Conservation (phyloP, 2,329 filamentous ascomycete genomes). For the Ascochyta lentis region DNA sequence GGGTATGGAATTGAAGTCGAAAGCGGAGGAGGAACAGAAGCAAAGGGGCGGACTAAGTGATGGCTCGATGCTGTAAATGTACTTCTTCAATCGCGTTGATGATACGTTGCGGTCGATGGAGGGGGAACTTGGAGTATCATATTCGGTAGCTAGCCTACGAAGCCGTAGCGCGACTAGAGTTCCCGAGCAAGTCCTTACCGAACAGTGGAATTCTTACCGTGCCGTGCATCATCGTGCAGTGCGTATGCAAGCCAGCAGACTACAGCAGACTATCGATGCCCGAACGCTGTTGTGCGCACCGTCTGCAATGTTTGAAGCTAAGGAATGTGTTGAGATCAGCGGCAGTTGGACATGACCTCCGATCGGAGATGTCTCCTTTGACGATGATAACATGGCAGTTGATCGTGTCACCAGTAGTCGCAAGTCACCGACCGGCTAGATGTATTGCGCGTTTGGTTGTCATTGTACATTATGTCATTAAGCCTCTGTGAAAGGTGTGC, state of each 20-base stretch:
- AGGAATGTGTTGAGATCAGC: slow-evolving; percentile 5
- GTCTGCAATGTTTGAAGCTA: not conserved
- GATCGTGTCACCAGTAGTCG: not conserved
- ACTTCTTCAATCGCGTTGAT: too few species aligned
- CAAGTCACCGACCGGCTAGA: too few species aligned
- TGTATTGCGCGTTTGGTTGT: not conserved
- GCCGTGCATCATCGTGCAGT: too few species aligned
- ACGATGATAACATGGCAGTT: not conserved
- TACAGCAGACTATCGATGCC: not conserved
- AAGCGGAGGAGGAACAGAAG: too few species aligned
- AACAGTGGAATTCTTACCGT: not conserved
- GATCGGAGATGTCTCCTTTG: slow-evolving; percentile 6
- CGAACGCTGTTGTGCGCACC: not conserved
- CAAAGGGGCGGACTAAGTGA: too few species aligned
- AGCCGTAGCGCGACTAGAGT: too few species aligned
- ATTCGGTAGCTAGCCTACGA: too few species aligned
- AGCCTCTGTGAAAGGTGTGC: not conserved
- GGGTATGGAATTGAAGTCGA: too few species aligned
- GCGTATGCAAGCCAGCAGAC: not conserved
- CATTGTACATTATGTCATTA: slow-evolving; percentile 10
- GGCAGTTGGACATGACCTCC: not conserved
- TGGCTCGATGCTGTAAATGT: too few species aligned
- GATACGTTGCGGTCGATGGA: too few species aligned
- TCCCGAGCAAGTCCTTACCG: not conserved
- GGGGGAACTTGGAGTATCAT: too few species aligned